Conservation (phyloP, 2,329 filamentous ascomycete genomes). For the Microdochium nivale region DNA sequence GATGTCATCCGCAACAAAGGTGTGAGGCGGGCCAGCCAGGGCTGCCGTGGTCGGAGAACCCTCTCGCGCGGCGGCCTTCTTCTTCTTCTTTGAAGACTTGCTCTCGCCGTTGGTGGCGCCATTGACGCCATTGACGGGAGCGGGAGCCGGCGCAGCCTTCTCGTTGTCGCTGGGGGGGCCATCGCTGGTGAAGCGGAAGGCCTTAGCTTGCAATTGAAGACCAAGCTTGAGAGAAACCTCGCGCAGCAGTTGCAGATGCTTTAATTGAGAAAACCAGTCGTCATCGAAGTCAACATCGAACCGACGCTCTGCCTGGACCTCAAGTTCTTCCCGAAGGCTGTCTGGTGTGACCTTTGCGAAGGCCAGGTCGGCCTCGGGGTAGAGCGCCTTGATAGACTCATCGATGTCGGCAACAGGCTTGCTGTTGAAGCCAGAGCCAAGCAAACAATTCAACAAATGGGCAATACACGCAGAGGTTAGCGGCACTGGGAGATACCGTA, state of each 20-base stretch:
- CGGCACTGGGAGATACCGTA: conserved; percentile 70
- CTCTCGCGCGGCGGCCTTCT: conserved; percentile 46
- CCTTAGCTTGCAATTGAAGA: conserved; percentile 74
- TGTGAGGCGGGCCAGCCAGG: conserved; percentile 34
- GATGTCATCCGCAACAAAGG: conserved; percentile 78
- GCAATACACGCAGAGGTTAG: conserved; percentile 73
- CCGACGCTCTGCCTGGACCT: conserved; percentile 61
- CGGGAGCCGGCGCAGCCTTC: conserved; percentile 13
- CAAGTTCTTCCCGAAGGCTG: conserved; percentile 59
- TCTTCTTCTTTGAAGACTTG: conserved; percentile 51
- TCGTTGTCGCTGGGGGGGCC: conserved; percentile 16
- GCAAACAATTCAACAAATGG: conserved; percentile 87
- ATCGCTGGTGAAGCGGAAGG: conserved; percentile 55
- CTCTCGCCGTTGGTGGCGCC: conserved; percentile 33
- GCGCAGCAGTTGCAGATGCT: conserved; percentile 76
- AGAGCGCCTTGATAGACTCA: conserved; percentile 62
- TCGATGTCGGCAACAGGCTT: conserved; percentile 74
- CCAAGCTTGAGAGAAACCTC: conserved; percentile 86
- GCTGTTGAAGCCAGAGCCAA: conserved; percentile 69
- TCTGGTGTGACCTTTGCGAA: conserved; percentile 75
- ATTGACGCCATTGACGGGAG: conserved; percentile 23
- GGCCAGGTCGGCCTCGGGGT: conserved; percentile 70
- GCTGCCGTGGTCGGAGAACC: conserved; percentile 37
- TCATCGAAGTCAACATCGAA: conserved; percentile 68
- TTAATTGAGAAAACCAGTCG: conserved; percentile 59